A percentile compares a stretch with the other conserved stretches of the same genome.
These are phyloP conservation scores for Scheffersomyces coipomensis DNA, from an alignment of 805 yeast genomes.

Conservation along the genomic window DNA sequence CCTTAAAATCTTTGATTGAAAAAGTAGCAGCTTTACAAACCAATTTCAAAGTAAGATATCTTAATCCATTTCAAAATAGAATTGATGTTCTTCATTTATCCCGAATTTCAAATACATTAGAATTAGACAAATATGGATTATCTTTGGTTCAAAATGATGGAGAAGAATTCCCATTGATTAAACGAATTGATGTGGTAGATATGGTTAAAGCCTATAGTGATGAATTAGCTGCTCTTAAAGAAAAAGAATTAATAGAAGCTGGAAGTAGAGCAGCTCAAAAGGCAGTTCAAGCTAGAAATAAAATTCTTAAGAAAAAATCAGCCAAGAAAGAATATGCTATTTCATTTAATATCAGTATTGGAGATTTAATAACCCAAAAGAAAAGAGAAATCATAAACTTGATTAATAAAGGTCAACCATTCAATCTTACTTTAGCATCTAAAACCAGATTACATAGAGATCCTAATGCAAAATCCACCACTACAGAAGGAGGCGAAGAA, in stretches of 20 bases:
- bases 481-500: conserved; percentile 7
- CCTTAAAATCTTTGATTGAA: conserved; percentile 22
- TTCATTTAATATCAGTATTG: conserved; percentile 36
- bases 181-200: conserved; percentile 19
- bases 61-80: conserved; percentile 22
- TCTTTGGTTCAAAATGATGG: conserved; percentile 16
- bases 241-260: conserved; percentile 26
- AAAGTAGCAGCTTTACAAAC: conserved; percentile 16
- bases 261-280: conserved; percentile 33
- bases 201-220: conserved; percentile 34
- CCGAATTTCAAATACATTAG: conserved; percentile 29
- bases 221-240: conserved; percentile 28
- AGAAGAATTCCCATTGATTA: conserved; percentile 25
- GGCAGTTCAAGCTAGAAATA: conserved; percentile 24
- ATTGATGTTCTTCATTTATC: conserved; percentile 21
- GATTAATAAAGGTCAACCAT: conserved; percentile 33
- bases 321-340: conserved; percentile 30
- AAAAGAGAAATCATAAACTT: conserved; percentile 28
- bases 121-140: conserved; percentile 24
- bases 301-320: conserved; percentile 34
- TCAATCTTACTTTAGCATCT: conserved; percentile 17
- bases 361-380: conserved; percentile 40
- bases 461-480: no score
- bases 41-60: conserved; percentile 22
- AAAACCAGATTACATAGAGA: neutral